Percentiles rank a stretch among this genome's conserved stretches.
phyloP scores from a whole-genome alignment of 257 asterid genomes.

The Fraxinus americana region DNA sequence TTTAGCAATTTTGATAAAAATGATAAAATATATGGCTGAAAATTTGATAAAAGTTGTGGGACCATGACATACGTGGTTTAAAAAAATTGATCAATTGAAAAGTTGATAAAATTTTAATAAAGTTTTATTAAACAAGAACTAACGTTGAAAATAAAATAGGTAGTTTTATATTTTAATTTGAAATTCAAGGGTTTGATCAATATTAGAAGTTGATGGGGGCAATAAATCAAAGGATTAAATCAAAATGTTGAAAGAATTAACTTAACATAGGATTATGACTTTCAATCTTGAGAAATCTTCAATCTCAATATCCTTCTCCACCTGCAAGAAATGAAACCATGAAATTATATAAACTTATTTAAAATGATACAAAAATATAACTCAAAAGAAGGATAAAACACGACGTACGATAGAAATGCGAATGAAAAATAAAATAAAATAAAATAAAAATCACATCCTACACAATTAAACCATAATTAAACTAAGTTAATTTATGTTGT shows the following conservation, averaged over 20 bases:
- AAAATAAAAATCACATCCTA: not conserved
- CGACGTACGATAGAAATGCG: not conserved
- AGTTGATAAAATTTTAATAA: no score
- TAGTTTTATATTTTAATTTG: no score
- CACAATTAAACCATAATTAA: no score
- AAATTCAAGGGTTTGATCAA: not conserved
- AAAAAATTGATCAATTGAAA: no score
- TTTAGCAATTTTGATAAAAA: no score
- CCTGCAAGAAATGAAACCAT: conserved; percentile 17
- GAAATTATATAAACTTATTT: not conserved
- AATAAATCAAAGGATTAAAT: not conserved
- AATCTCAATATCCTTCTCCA: not conserved
- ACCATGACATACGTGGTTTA: no score
- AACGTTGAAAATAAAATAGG: no score
- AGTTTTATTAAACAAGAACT: no score
- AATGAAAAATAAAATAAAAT: not conserved
- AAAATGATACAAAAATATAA: no score
- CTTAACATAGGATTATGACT: not conserved
- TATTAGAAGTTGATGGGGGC: not conserved
- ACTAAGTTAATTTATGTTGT: not conserved
- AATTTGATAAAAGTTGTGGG: no score
- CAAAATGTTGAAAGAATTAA: not conserved
- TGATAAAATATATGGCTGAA: no score
- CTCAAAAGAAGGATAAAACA: not conserved
- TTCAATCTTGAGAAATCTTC: not conserved